Percentiles rank a stretch among this genome's conserved stretches.
Evolutionary conservation across 139 green algal genomes (phyloP).

Genomic region (Auxenochlorella pyrenoidosa): DNA sequence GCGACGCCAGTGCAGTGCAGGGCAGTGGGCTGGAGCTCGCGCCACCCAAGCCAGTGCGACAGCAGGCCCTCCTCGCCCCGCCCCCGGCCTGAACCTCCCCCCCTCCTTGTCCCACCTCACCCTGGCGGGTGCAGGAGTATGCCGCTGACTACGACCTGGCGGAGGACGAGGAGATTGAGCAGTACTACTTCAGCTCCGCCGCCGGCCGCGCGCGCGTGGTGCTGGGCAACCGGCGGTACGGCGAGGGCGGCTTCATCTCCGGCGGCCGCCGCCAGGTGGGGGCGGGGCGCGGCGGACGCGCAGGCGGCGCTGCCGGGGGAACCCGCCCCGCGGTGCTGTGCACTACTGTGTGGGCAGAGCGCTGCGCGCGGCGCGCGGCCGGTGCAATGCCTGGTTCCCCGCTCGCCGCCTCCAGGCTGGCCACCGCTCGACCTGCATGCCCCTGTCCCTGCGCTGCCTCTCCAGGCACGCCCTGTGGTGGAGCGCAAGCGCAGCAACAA

Average conservation of each 20-base stretch:
- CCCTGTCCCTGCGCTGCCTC: neutral
- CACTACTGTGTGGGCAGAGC: too few relatives aligned
- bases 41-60: too few relatives aligned
- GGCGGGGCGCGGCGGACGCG: neutral
- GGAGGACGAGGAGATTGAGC: conserved; percentile 80
- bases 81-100: too few relatives aligned
- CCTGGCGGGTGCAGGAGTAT: conserved; percentile 34
- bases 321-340: too few relatives aligned
- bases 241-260: conserved; percentile 73
- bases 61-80: too few relatives aligned
- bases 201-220: conserved; percentile 69
- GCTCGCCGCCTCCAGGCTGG: too few relatives aligned
- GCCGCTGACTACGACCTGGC: conserved; percentile 66
- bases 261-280: conserved; percentile 42
- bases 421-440: neutral
- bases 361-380: too few relatives aligned
- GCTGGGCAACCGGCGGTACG: conserved; percentile 86
- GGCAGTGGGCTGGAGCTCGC: too few relatives aligned
- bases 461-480: conserved; percentile 28
- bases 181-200: conserved; percentile 79
- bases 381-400: too few relatives aligned
- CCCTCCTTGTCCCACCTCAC: too few relatives aligned
- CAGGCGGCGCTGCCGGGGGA: too few relatives aligned
- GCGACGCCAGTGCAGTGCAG: too few relatives aligned
- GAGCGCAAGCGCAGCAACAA: conserved; percentile 4